These are phyloP conservation scores for Tetrastigma voinierianum DNA, from an alignment of 164 flowering plant species.

Conservation along the genomic window DNA sequence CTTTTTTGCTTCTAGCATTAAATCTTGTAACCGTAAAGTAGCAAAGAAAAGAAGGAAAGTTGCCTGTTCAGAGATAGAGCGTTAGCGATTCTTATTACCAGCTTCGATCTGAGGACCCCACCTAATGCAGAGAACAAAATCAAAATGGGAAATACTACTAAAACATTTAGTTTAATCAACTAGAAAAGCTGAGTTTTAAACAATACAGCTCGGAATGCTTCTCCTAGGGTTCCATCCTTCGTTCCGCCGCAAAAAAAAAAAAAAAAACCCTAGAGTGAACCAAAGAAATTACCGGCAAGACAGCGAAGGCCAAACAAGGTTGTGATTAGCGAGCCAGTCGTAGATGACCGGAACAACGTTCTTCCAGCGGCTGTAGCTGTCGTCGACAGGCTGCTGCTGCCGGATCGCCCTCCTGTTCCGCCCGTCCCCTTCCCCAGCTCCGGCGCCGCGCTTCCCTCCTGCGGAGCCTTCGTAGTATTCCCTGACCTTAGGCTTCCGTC, in stretches of 20 bases:
- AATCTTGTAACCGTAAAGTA: background rate
- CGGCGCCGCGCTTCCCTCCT: slow-evolving; percentile 3
- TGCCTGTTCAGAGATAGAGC: slow-evolving; percentile 98
- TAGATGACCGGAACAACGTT: slow-evolving; percentile 90
- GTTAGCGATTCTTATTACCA: slow-evolving; percentile 93
- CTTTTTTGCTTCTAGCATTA: too few relatives aligned
- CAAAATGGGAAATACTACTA: background rate
- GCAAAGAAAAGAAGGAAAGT: slow-evolving; percentile 1
- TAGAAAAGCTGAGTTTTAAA: too few relatives aligned
- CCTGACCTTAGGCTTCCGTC: slow-evolving; percentile 36
- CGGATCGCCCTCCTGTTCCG: slow-evolving; percentile 18
- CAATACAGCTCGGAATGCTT: too few relatives aligned
- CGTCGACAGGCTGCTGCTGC: slow-evolving; percentile 54
- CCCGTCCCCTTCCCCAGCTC: slow-evolving; percentile 22
- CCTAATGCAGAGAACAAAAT: slow-evolving; percentile 26
- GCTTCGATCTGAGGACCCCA: slow-evolving; percentile 97
- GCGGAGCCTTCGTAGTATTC: slow-evolving; percentile 18
- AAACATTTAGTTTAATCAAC: background rate
- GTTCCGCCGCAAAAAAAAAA: slow-evolving; percentile 14
- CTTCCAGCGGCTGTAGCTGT: slow-evolving; percentile 90
- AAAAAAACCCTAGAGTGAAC: slow-evolving; percentile 6
- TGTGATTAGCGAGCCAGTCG: slow-evolving; percentile 97
- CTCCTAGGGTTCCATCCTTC: background rate
- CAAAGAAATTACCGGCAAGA: slow-evolving; percentile 68
- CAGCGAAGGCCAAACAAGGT: slow-evolving; percentile 97